Conservation (phyloP, 768 basidiomycete species). For the Boletus eberwhitei region DNA sequence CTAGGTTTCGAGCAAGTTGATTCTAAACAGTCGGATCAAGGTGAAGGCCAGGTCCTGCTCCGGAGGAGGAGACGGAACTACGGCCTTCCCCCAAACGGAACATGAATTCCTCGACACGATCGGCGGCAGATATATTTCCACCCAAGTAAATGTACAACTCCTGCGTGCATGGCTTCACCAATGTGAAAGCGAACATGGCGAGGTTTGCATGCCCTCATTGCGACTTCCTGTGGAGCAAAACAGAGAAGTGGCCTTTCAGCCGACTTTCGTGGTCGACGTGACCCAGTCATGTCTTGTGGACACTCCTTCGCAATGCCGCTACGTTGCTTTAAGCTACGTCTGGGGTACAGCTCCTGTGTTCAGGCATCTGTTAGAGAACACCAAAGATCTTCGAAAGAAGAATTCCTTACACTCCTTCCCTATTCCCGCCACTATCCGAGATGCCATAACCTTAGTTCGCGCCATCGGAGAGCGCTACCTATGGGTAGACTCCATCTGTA, state of each 20-base stretch:
- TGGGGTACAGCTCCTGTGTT: conserved; percentile 14
- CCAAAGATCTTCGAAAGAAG: conserved; percentile 1
- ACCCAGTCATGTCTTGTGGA: conserved; percentile 16
- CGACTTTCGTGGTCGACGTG: conserved; percentile 17
- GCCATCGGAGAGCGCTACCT: no score
- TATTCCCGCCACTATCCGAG: no score
- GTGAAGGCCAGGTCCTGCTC: background rate
- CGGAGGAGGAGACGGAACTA: background rate
- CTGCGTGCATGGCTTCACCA: conserved; percentile 13
- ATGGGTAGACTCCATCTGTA: no score
- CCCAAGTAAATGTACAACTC: conserved; percentile 5
- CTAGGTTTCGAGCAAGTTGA: background rate
- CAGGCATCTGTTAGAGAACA: conserved; percentile 8
- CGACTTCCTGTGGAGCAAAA: background rate
- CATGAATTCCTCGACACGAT: background rate
- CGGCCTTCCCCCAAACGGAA: background rate
- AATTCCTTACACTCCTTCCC: no score
- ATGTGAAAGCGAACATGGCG: conserved; percentile 12
- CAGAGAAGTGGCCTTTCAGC: background rate
- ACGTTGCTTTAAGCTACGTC: conserved; percentile 24
- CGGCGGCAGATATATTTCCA: conserved; percentile 8
- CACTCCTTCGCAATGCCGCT: conserved; percentile 19
- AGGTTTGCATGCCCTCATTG: conserved; percentile 2
- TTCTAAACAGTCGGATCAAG: background rate
- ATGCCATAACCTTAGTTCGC: no score